Evolutionary conservation across 192 early-diverging fungal genomes (phyloP).

Genomic region (Allomyces arbusculus): DNA sequence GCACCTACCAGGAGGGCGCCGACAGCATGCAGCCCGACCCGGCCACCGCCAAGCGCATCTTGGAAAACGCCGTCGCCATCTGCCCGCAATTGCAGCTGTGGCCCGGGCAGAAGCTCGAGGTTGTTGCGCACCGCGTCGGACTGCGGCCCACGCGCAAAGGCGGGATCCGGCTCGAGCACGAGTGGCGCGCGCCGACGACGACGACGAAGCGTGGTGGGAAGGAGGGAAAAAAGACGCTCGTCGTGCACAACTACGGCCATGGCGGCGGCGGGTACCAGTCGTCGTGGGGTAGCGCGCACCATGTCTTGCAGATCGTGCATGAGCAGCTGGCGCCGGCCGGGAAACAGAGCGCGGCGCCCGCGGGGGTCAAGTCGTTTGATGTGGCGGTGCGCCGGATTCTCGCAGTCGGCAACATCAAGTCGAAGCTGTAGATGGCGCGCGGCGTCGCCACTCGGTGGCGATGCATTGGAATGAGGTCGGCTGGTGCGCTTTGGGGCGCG

Average conservation of each 20-base stretch:
- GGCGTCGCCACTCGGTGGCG: too few species aligned
- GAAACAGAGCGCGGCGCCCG: background rate
- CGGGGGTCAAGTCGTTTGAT: background rate
- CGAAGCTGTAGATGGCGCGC: background rate
- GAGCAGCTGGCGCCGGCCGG: background rate
- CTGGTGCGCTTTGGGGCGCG: too few species aligned
- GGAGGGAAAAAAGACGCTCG: constrained; percentile 9
- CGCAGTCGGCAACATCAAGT: background rate
- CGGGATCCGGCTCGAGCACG: constrained; percentile 19
- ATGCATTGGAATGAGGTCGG: too few species aligned
- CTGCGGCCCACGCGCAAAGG: constrained; percentile 21
- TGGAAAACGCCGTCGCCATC: constrained; percentile 17
- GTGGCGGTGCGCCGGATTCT: background rate
- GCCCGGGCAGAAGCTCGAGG: constrained; percentile 12
- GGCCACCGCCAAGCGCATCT: constrained; percentile 13
- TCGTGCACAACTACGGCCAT: constrained; percentile 29
- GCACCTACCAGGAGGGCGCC: constrained; percentile 30
- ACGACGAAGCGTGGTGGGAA: constrained; percentile 1
- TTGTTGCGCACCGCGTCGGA: constrained; percentile 18
- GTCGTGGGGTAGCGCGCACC: constrained; percentile 4
- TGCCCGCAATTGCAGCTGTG: constrained; percentile 17
- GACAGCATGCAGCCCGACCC: constrained; percentile 10
- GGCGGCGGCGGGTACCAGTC: constrained; percentile 18
- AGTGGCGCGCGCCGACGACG: constrained; percentile 5
- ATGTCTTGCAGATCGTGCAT: background rate